A percentile compares a stretch with the other conserved stretches of the same genome.
Conservation (phyloP, 176 grass and related monocot genomes). For the Elymus sibiricus region DNA sequence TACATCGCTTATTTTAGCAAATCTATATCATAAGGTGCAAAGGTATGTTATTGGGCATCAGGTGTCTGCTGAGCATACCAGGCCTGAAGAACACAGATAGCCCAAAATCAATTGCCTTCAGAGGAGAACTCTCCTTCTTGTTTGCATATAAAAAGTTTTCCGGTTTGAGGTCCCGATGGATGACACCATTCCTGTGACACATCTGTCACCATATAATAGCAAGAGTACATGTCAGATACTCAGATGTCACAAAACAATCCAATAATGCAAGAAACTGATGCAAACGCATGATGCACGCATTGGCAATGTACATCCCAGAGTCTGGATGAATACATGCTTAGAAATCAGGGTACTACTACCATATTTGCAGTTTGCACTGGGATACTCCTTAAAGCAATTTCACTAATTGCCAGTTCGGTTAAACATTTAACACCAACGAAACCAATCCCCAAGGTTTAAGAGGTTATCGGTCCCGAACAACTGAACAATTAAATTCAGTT, state of each 20-base stretch:
- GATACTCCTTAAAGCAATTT: not conserved
- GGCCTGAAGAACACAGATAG: conserved; percentile 90
- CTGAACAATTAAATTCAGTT: not conserved
- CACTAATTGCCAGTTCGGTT: not conserved
- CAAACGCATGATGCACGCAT: not conserved
- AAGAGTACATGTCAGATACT: conserved; percentile 11
- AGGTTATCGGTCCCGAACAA: not conserved
- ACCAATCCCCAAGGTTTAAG: not conserved
- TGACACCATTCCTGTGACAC: conserved; percentile 93
- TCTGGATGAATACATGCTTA: not conserved
- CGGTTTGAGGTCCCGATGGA: conserved; percentile 95
- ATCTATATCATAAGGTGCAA: not conserved
- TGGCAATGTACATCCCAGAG: not conserved
- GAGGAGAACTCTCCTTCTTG: conserved; percentile 86
- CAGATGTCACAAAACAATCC: not conserved
- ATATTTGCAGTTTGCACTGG: not conserved
- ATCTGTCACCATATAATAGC: conserved; percentile 42
- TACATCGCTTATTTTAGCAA: not conserved
- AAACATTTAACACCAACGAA: not conserved
- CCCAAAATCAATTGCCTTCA: conserved; percentile 98
- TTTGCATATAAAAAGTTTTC: conserved; percentile 91
- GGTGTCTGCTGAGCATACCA: conserved; percentile 43
- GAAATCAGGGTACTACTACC: not conserved
- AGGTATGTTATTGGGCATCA: conserved; percentile 15
- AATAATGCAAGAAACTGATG: conserved; percentile 23